phyloP scores from a whole-genome alignment of 2,329 filamentous ascomycete species.

The Biscogniauxia sp. region DNA sequence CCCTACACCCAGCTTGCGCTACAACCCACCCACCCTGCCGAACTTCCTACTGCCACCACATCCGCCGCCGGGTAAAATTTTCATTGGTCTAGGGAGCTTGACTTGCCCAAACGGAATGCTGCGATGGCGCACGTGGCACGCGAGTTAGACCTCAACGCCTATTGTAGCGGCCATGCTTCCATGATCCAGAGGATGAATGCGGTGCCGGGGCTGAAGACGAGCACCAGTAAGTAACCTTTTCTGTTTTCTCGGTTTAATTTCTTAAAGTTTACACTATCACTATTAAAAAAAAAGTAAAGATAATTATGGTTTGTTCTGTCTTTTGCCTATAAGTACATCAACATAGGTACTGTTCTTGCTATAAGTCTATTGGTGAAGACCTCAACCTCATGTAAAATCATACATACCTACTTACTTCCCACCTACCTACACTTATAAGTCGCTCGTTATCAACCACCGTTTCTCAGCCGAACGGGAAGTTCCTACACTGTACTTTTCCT shows the following conservation, averaged over 20 bases:
- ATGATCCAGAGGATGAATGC: constrained; percentile 53
- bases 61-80: constrained; percentile 9
- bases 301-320: background rate
- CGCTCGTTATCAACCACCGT: background rate
- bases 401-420: background rate
- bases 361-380: constrained; percentile 13
- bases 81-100: constrained; percentile 5
- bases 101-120: constrained; percentile 30
- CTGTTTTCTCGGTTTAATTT: no score
- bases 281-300: no score
- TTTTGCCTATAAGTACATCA: constrained; percentile 18
- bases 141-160: constrained; percentile 34
- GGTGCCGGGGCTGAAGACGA: constrained; percentile 58
- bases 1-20: constrained; percentile 9
- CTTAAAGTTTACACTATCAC: no score
- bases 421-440: background rate
- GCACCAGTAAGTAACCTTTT: constrained; percentile 50
- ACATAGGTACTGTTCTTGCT: constrained; percentile 15
- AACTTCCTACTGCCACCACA: constrained; percentile 3
- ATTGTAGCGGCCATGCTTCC: constrained; percentile 36
- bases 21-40: background rate
- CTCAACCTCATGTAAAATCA: background rate
- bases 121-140: constrained; percentile 36
- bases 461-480: background rate
- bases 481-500: background rate